Percentiles rank a stretch among this genome's conserved stretches.
These are phyloP conservation scores for Mortierella sp. DNA, from an alignment of 371 early-diverging fungal genomes.

Conservation along the genomic window DNA sequence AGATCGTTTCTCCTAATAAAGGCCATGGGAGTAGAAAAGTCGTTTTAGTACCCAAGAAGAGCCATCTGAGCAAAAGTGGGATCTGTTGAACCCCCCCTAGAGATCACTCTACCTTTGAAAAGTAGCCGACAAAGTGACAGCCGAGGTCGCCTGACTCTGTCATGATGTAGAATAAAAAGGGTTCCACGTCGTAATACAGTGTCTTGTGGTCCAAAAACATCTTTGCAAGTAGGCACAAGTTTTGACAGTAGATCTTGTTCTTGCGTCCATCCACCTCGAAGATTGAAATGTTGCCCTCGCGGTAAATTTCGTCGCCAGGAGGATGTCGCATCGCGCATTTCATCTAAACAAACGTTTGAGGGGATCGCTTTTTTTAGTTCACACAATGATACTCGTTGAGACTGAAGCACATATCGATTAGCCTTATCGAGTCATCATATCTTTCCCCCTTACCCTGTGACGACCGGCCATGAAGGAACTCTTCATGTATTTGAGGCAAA, in stretches of 20 bases:
- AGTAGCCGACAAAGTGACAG: conserved; percentile 98
- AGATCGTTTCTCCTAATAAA: conserved; percentile 88
- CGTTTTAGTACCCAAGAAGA: background rate
- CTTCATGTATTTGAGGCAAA: conserved; percentile 96
- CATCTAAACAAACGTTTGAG: conserved; percentile 25
- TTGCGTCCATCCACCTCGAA: conserved; percentile 97
- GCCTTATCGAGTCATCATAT: too few relatives aligned
- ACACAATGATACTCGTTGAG: too few relatives aligned
- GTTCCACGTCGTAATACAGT: conserved; percentile 99
- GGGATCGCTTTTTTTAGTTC: too few relatives aligned
- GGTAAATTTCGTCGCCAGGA: conserved; percentile 99
- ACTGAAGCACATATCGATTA: too few relatives aligned
- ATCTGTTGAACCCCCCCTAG: too few relatives aligned
- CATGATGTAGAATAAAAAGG: conserved; percentile 98
- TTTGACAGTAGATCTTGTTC: conserved; percentile 97
- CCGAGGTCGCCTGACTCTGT: conserved; percentile 82
- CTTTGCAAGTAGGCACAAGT: conserved; percentile 97
- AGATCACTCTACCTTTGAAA: conserved; percentile 83
- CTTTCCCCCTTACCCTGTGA: conserved; percentile 65
- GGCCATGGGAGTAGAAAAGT: background rate
- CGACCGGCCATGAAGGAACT: conserved; percentile 72
- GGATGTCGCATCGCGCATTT: conserved; percentile 92
- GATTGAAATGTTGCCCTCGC: conserved; percentile 86
- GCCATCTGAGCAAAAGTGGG: too few relatives aligned
- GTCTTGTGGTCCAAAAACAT: conserved; percentile 99